These are phyloP conservation scores for Gracilaria domingensis DNA, from an alignment of 23 red algal species.

Conservation along the genomic window DNA sequence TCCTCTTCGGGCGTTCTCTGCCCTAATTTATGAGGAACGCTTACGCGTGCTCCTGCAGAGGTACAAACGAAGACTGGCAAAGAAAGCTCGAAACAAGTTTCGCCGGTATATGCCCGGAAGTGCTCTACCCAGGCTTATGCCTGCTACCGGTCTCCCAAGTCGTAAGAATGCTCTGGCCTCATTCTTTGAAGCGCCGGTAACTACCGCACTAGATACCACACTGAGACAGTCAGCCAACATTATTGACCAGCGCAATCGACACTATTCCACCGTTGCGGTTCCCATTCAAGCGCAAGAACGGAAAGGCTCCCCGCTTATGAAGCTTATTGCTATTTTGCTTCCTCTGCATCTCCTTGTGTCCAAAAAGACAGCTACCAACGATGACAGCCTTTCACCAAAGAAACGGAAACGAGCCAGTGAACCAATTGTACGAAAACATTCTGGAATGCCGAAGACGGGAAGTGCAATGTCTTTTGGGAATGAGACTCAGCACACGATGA, in stretches of 20 bases:
- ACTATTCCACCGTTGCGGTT: constrained; percentile 33
- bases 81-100: constrained; percentile 61
- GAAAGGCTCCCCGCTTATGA: constrained; percentile 14
- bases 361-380: not conserved
- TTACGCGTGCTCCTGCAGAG: constrained; percentile 69
- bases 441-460: not conserved
- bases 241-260: constrained; percentile 25
- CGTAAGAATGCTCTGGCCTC: constrained; percentile 58
- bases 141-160: constrained; percentile 43
- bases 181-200: constrained; percentile 66
- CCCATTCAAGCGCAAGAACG: constrained; percentile 19
- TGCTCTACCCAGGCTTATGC: constrained; percentile 54
- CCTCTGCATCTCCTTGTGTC: constrained; percentile 16
- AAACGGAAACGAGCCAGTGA: constrained; percentile 12
- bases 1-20: constrained; percentile 72
- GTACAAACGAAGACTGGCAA: constrained; percentile 58
- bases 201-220: constrained; percentile 32
- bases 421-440: not conserved
- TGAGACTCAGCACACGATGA: constrained; percentile 26
- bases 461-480: constrained; percentile 16
- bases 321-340: constrained; percentile 28
- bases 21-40: constrained; percentile 74
- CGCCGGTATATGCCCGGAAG: constrained; percentile 52
- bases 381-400: not conserved
- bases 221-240: constrained; percentile 32